A percentile compares a stretch with the other conserved stretches of the same genome.
Conservation (phyloP, 345 rosid species). For the Viola odorata region DNA sequence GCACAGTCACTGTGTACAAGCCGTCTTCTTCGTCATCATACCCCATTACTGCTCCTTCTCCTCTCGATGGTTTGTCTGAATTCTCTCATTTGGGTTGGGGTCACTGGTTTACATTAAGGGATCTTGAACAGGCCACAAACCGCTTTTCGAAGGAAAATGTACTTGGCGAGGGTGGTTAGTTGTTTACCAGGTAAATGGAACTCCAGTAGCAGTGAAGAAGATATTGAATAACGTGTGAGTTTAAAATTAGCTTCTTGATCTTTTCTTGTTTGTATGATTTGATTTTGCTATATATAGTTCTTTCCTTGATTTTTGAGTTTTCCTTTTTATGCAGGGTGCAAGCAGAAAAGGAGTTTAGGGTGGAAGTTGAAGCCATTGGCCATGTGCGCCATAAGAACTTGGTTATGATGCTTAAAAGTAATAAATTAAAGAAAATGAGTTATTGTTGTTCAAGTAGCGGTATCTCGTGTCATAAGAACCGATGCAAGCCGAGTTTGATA, state of each 20-base stretch:
- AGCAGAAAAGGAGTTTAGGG: conserved; percentile 79
- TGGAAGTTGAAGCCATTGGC: conserved; percentile 80
- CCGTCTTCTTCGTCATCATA: conserved; percentile 53
- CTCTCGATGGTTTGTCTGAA: conserved; percentile 61
- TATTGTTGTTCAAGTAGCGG: conserved; percentile 54
- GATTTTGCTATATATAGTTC: background rate
- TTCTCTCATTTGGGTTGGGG: conserved; percentile 86
- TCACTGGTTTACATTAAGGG: conserved; percentile 82
- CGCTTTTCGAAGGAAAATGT: conserved; percentile 66
- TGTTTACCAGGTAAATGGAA: conserved; percentile 64
- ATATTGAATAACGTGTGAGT: conserved; percentile 67
- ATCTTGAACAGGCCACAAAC: conserved; percentile 71
- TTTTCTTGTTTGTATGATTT: background rate
- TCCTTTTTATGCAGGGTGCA: conserved; percentile 49
- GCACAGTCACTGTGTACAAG: conserved; percentile 34
- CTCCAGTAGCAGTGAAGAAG: conserved; percentile 74
- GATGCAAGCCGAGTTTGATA: conserved; percentile 37
- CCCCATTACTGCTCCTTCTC: conserved; percentile 67
- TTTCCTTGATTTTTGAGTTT: background rate
- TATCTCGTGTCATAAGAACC: conserved; percentile 48
- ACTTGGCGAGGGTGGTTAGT: conserved; percentile 78
- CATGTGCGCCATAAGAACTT: conserved; percentile 83
- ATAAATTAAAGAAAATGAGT: background rate
- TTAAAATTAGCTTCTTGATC: conserved; percentile 2
- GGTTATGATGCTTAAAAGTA: too few species aligned